These are phyloP conservation scores for Colletotrichum sp. DNA, from an alignment of 2,329 filamentous ascomycete genomes.

Conservation along the genomic window DNA sequence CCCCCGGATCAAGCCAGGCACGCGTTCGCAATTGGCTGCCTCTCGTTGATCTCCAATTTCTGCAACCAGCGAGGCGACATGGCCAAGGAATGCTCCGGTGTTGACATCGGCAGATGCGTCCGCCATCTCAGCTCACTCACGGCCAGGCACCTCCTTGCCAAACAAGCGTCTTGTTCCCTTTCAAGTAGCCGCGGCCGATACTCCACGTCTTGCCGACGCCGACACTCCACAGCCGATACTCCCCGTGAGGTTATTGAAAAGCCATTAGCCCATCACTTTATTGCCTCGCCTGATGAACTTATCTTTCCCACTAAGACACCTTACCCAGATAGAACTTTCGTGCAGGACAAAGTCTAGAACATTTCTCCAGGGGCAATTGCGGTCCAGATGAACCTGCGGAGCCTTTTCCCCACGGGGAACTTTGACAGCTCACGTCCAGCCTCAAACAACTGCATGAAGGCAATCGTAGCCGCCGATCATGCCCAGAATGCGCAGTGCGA, in stretches of 20 bases:
- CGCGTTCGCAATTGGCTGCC: not conserved
- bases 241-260: not conserved
- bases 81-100: not conserved
- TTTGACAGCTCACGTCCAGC: not conserved
- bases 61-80: not conserved
- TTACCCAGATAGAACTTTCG: not conserved
- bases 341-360: not conserved
- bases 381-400: not conserved
- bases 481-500: not conserved
- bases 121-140: not conserved
- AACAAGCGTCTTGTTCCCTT: not conserved
- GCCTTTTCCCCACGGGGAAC: not conserved
- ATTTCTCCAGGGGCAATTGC: not conserved
- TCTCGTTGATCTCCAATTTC: not conserved
- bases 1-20: not conserved
- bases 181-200: not conserved
- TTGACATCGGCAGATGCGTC: not conserved
- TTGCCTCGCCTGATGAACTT: not conserved
- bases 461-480: not conserved
- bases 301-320: not conserved
- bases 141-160: not conserved
- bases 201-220: not conserved
- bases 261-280: fast-evolving
- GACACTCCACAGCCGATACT: not conserved
- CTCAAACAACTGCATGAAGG: not conserved